Evolutionary conservation across 2,329 filamentous ascomycete genomes (phyloP), one percentile per base, ranked within the genome.

Genomic region (Monosporascus sp.): DNA sequence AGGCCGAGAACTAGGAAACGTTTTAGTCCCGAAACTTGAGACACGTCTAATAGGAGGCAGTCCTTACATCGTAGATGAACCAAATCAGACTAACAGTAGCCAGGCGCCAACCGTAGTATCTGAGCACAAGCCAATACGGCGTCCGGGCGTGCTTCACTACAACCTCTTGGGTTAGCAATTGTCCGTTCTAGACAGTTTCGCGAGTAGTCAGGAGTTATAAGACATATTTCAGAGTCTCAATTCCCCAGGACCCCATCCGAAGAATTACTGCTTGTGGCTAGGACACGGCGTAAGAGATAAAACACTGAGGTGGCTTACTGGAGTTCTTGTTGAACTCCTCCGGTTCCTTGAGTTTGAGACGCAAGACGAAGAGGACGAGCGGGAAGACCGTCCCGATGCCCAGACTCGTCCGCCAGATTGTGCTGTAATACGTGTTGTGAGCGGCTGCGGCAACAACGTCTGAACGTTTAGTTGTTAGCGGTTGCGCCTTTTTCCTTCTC

Each of bases 371-470:
- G 5, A 95, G 75, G 44, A 85, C 73, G 7, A 92, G 65, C 0
- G 90, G 90, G 50, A 90, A 90, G n/a, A 91, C 79, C 18, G 88
- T 79, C 43, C 89, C 90, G 35, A 95, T 75, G 1, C 89, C 92
- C 14, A 97, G 75, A 54, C 84, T 87, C 7, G 90, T 81, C 58
- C 92, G 84, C 92, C 92, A 96, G 41, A 89, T 90, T 25, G 84
- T 86, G 53, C 84, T 79, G 48, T 87, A 78, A 65, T 93, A 85
- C 8, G 78, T 70, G 59, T 81, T 79, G 39, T 76, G 67, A 53
- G 73, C 86, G 65, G 66, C 85, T 66, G 77, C 79, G 0, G 80
- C 79, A 18, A 82, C 77, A 37, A 81, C 74, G 37, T 80, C 43
- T 46, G 43, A 7, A 7, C 14, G 5, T 14, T 8, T n/a, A 24